Evolutionary conservation across 306 rosid genomes (phyloP), one percentile per base, ranked within the genome.

Genomic region (Psophocarpus tetragonolobus): DNA sequence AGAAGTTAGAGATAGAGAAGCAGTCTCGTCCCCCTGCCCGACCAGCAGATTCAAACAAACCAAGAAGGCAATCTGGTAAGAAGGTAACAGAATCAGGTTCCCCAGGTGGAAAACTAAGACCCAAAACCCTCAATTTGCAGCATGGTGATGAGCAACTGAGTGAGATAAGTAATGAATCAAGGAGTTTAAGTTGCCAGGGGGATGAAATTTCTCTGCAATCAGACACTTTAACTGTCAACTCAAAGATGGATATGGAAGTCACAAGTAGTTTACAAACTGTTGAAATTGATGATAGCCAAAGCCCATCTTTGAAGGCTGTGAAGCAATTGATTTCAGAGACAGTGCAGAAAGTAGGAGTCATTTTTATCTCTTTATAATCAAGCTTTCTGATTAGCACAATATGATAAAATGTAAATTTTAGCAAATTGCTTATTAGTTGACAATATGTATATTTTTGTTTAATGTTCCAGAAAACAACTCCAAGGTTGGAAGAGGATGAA

Each of bases 1-100:
- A 87, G 90, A 94, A 87, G 85, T 80, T 76, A 69, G 94, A 92
- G 78, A 77, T 83, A 80, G 97, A 87, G 81, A 94, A 82, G 81
- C 87, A 87, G 64, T 87, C 94, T 64, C 88, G 87, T 68, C 89
- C 91, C 2, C 93, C 92, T 62, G 81, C 91, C 15, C 85, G 91
- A 30, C 90, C 91, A 53, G 80, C 89, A 10, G 89, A 85, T 68
- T 44, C 89, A 64, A 87, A 75, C 80, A 94, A 87, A 80, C 70
- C 84, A 15, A 91, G 86, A 84, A 85, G 88, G 85, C 87, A 84
- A 83, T 73, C 82, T 41, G 64, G 87, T 79, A 72, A 78, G 85
- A 87, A 87, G 83, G 76, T 60, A 21, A 74, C 76, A 12, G 90
- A 92, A 51, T 81, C 88, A 8, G 81, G 84, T 68, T 87, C 87